These are phyloP conservation scores for Heritiera fomes DNA, from an alignment of 345 rosid species.

Conservation along the genomic window DNA sequence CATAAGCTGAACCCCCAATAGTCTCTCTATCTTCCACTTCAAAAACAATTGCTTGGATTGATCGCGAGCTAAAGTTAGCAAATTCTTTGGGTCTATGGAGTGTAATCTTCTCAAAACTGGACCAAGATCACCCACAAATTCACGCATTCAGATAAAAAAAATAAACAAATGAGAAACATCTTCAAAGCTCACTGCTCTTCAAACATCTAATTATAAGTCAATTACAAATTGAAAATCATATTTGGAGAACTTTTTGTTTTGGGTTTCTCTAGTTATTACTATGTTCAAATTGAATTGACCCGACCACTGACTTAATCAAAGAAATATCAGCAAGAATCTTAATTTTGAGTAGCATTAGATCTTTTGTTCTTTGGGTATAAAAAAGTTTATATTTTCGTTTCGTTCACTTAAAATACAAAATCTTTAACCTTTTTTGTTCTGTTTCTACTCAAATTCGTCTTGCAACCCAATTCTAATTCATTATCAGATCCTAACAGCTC, in stretches of 20 bases:
- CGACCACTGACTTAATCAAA: background rate
- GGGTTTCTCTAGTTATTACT: background rate
- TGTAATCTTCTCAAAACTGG: conserved; percentile 81
- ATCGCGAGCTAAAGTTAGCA: conserved; percentile 52
- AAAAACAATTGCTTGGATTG: conserved; percentile 74
- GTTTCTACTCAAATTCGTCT: background rate
- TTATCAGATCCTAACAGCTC: conserved; percentile 10
- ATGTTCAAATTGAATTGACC: background rate
- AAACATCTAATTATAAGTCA: background rate
- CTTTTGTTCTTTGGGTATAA: background rate
- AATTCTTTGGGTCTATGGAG: conserved; percentile 57
- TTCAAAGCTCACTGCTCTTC: background rate
- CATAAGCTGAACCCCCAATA: conserved; percentile 94
- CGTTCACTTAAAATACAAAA: background rate
- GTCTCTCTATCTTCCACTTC: conserved; percentile 86
- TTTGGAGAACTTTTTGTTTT: background rate
- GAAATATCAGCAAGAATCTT: background rate
- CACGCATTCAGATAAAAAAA: conserved; percentile 4
- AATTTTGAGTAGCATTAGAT: background rate
- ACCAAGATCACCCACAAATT: conserved; percentile 15
- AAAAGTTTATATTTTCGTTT: background rate
- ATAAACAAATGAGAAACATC: conserved; percentile 6
- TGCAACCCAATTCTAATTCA: background rate
- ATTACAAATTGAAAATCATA: background rate
- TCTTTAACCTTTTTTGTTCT: background rate